Conservation (phyloP, 192 early-diverging fungal genomes). For the Backusella mclennaniae region DNA sequence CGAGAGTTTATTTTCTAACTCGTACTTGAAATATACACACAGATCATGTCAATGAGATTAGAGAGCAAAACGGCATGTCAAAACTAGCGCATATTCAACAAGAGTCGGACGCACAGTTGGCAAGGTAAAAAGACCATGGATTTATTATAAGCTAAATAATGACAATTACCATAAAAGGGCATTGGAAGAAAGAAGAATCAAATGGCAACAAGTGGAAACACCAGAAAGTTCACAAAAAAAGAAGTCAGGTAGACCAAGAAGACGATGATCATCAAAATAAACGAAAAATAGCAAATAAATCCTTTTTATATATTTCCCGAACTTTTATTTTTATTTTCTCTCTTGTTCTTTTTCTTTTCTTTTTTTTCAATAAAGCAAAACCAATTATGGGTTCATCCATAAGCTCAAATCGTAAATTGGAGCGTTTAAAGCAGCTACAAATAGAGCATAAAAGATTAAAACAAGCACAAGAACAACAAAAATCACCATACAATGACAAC, state of each 20-base stretch:
- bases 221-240: background rate
- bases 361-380: background rate
- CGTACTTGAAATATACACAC: background rate
- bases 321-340: background rate
- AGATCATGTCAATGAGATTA: conserved; percentile 33
- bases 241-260: background rate
- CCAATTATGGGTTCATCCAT: background rate
- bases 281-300: background rate
- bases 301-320: background rate
- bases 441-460: no score
- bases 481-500: background rate
- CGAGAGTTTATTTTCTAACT: background rate
- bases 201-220: conserved; percentile 26
- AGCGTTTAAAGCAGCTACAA: background rate
- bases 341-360: background rate
- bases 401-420: background rate
- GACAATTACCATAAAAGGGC: background rate
- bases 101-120: conserved; percentile 34
- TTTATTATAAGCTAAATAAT: background rate
- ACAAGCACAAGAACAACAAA: background rate
- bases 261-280: background rate
- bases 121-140: conserved; percentile 12
- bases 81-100: conserved; percentile 36
- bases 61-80: conserved; percentile 21
- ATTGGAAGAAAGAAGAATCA: conserved; percentile 30